Conservation (phyloP, 495 filamentous ascomycete species). For the Penicillium canariense region DNA sequence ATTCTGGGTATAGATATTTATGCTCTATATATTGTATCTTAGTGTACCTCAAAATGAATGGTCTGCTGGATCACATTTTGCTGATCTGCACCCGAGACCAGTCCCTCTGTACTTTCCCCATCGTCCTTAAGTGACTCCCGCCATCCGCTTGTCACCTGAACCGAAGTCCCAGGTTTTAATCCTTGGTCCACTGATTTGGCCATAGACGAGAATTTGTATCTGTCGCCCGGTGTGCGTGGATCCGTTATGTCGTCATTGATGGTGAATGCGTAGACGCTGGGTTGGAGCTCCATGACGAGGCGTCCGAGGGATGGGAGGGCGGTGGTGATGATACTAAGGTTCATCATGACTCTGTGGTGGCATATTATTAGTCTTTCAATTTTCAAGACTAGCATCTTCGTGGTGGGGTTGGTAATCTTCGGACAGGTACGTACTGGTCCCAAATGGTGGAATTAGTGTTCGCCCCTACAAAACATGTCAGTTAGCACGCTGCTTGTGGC, state of each 20-base stretch:
- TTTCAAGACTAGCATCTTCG: background rate
- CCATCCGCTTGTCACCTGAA: conserved; percentile 18
- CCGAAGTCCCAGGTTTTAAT: conserved; percentile 4
- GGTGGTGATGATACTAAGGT: conserved; percentile 29
- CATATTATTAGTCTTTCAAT: background rate
- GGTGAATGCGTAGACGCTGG: conserved; percentile 23
- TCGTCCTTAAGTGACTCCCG: conserved; percentile 19
- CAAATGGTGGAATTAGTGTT: conserved; percentile 23
- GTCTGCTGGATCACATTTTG: conserved; percentile 25
- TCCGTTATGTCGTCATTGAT: conserved; percentile 24
- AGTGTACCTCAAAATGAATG: conserved; percentile 25
- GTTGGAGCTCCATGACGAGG: conserved; percentile 31
- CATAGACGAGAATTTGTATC: conserved; percentile 19
- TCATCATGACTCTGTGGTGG: conserved; percentile 21
- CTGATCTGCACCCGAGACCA: conserved; percentile 11
- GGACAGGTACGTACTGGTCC: conserved; percentile 25
- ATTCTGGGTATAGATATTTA: background rate
- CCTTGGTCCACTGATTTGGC: conserved; percentile 7
- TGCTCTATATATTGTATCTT: background rate
- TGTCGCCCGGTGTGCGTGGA: background rate
- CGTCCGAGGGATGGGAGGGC: conserved; percentile 31
- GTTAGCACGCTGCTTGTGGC: background rate
- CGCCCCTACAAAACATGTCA: conserved; percentile 13
- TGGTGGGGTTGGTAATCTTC: background rate
- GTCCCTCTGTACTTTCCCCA: conserved; percentile 21